phyloP scores from a whole-genome alignment of 2,329 filamentous ascomycete species.

The Eurotiales sp. region DNA sequence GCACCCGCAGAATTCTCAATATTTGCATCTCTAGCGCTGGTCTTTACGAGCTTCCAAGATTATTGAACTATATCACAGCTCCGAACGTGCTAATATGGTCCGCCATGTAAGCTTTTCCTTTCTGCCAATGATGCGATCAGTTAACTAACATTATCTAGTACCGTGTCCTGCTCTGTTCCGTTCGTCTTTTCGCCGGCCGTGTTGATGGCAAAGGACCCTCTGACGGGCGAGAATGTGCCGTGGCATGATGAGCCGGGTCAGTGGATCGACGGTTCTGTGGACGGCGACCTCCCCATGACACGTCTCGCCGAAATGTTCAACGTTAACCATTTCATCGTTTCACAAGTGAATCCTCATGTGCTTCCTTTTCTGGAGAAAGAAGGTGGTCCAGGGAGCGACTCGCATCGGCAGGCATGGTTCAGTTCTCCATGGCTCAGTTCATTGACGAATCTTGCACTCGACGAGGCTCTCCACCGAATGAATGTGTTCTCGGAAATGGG shows the following conservation, averaged over 20 bases:
- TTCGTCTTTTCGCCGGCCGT: conserved; percentile 76
- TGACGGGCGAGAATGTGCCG: conserved; percentile 69
- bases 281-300: conserved; percentile 90
- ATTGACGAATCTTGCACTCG: conserved; percentile 69
- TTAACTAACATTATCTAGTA: conserved; percentile 36
- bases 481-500: conserved; percentile 77
- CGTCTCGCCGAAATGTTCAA: conserved; percentile 93
- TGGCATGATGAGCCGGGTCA: conserved; percentile 84
- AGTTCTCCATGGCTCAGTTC: conserved; percentile 59
- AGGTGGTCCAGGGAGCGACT: conserved; percentile 44
- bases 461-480: conserved; percentile 75
- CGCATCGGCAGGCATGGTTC: conserved; percentile 28
- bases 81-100: conserved; percentile 97
- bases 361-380: conserved; percentile 79
- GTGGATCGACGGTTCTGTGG: conserved; percentile 93
- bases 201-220: conserved; percentile 78
- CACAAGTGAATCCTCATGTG: conserved; percentile 93
- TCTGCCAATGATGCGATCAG: not conserved
- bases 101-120: conserved; percentile 60
- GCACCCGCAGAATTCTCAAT: conserved; percentile 87
- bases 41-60: conserved; percentile 77
- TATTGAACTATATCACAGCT: conserved; percentile 89
- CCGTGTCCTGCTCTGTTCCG: conserved; percentile 91
- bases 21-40: conserved; percentile 88
- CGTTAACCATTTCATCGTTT: conserved; percentile 97